These are phyloP conservation scores for Cenchrus purpureus DNA, from an alignment of 176 grass and related monocot species.

Conservation along the genomic window DNA sequence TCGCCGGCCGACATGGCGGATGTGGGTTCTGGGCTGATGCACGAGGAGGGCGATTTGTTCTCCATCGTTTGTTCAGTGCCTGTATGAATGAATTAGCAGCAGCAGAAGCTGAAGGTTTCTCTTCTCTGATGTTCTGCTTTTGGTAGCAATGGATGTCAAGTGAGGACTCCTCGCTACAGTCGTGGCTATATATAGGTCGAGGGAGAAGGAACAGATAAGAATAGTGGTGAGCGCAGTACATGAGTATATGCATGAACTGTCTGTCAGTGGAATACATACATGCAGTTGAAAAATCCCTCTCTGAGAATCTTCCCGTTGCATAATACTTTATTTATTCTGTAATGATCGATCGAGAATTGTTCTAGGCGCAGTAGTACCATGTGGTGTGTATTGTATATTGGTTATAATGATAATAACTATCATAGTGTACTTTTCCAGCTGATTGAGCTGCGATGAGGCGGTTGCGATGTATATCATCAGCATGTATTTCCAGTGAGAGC, in stretches of 20 bases:
- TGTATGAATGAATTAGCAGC: background rate
- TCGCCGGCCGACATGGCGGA: slow-evolving; percentile 47
- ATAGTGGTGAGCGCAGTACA: background rate
- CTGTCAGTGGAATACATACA: slow-evolving; percentile 30
- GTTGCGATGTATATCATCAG: background rate
- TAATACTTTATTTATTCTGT: background rate
- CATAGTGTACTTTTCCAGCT: background rate
- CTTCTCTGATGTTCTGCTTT: background rate
- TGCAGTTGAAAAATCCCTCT: background rate
- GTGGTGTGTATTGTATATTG: background rate
- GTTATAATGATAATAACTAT: background rate
- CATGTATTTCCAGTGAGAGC: background rate
- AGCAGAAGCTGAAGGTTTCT: background rate
- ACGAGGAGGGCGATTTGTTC: slow-evolving; percentile 41
- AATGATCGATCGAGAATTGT: background rate
- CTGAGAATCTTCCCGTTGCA: slow-evolving; percentile 47
- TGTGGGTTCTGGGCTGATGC: slow-evolving; percentile 32
- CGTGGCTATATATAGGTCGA: slow-evolving; percentile 43
- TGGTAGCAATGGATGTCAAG: background rate
- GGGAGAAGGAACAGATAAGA: background rate
- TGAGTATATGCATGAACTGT: slow-evolving; percentile 40
- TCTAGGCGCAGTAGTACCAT: background rate
- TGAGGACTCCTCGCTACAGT: background rate
- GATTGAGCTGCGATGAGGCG: background rate
- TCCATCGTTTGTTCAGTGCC: slow-evolving; percentile 37